Conservation (phyloP, 2,329 filamentous ascomycete genomes). For the Periglandula ipomoeae region DNA sequence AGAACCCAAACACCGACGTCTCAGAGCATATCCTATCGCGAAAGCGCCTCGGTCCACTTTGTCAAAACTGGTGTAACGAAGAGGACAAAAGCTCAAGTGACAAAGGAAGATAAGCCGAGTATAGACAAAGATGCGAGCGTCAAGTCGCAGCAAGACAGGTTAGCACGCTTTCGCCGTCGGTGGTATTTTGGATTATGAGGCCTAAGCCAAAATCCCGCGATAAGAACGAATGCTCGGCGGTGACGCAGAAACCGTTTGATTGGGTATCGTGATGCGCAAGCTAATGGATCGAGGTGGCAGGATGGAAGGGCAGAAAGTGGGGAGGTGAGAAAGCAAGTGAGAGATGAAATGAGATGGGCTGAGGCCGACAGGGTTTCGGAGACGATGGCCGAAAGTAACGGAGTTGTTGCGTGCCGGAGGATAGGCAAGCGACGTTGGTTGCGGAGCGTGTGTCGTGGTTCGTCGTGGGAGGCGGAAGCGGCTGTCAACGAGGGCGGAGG, state of each 20-base stretch:
- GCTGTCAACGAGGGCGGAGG: constrained; percentile 6
- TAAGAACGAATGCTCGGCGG: not conserved
- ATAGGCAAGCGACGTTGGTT: constrained; percentile 2
- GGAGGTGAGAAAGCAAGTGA: not conserved
- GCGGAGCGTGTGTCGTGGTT: constrained; percentile 5
- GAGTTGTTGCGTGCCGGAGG: not conserved
- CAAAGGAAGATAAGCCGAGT: not conserved
- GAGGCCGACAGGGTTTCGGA: not conserved
- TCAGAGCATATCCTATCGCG: constrained; percentile 12
- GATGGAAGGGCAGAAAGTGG: not conserved
- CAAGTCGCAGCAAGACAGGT: not conserved
- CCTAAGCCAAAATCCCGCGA: not conserved
- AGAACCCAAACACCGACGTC: not conserved
- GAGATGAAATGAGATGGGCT: not conserved
- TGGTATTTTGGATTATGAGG: too few relatives aligned
- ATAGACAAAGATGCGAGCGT: not conserved
- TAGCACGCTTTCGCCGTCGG: too few relatives aligned
- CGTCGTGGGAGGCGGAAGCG: constrained; percentile 2
- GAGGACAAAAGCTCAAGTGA: not conserved
- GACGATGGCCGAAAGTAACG: not conserved
- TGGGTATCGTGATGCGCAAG: constrained; percentile 5
- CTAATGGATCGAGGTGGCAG: not conserved
- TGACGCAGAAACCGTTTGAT: not conserved
- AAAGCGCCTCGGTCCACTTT: not conserved
- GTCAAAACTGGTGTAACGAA: not conserved